Percentiles rank a stretch among this genome's conserved stretches.
Conservation (phyloP, 371 early-diverging fungal species). For the Mortierella sp. region DNA sequence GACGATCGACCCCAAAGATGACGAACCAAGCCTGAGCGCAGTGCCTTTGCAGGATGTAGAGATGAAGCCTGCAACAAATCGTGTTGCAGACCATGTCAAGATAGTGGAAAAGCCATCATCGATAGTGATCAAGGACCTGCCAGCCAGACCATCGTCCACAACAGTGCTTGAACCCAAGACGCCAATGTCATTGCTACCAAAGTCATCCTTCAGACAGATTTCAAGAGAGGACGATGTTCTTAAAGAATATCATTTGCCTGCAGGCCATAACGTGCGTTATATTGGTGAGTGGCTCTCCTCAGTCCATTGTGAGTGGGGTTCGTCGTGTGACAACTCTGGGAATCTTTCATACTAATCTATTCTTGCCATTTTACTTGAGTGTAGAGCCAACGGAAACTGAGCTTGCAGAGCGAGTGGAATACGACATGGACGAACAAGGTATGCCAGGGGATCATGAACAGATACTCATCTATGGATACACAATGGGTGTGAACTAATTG, state of each 20-base stretch:
- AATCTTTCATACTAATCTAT: too few species aligned
- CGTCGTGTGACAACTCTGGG: too few species aligned
- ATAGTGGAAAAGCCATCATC: neutral
- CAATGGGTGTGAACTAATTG: too few species aligned
- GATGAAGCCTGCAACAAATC: neutral
- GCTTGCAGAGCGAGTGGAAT: constrained; percentile 84
- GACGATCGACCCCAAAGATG: neutral
- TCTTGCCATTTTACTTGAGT: too few species aligned
- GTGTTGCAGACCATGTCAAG: neutral
- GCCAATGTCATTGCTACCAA: constrained; percentile 47
- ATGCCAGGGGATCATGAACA: constrained; percentile 12
- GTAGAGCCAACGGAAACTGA: constrained; percentile 87
- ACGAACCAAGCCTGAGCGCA: neutral
- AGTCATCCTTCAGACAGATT: constrained; percentile 57
- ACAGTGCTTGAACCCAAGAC: constrained; percentile 40
- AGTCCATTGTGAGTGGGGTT: too few species aligned
- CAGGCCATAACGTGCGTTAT: constrained; percentile 33
- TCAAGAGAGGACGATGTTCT: constrained; percentile 47
- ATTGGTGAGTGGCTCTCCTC: constrained; percentile 12
- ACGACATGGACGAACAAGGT: constrained; percentile 98
- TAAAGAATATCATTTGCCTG: constrained; percentile 41
- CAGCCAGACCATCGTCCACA: neutral
- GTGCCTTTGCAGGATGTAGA: neutral
- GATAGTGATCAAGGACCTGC: neutral
- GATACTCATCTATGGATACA: too few species aligned